These are phyloP conservation scores for Triticum urartu DNA, from an alignment of 176 grass and related monocot genomes.

Conservation along the genomic window DNA sequence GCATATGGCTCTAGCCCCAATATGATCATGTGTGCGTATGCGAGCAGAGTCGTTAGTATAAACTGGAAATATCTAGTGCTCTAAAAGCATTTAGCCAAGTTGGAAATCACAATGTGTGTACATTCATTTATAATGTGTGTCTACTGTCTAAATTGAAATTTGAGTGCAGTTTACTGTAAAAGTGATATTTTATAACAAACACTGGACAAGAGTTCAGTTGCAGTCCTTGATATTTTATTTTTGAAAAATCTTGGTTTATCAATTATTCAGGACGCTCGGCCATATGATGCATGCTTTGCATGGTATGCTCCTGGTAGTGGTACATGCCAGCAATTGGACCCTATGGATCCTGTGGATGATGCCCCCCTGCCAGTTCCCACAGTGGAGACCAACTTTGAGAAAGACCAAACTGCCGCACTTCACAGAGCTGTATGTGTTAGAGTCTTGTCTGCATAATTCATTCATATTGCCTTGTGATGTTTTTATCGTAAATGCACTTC, in stretches of 20 bases:
- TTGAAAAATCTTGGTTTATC: background rate
- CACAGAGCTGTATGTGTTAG: constrained; percentile 18
- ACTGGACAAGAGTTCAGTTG: constrained; percentile 6
- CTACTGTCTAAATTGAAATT: background rate
- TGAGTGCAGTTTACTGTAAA: background rate
- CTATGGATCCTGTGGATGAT: background rate
- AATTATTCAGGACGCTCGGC: background rate
- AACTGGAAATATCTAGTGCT: background rate
- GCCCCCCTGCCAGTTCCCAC: background rate
- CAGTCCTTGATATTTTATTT: background rate
- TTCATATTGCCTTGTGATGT: background rate
- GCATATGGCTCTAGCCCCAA: background rate
- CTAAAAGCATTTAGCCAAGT: constrained; percentile 2
- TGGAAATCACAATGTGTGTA: background rate
- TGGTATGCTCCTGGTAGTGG: background rate
- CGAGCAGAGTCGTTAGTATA: background rate
- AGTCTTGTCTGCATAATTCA: background rate
- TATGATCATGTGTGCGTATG: background rate
- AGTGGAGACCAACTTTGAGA: background rate
- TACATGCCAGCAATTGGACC: background rate
- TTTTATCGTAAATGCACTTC: constrained; percentile 14
- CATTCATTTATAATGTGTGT: background rate
- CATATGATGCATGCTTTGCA: constrained; percentile 27
- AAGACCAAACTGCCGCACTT: background rate
- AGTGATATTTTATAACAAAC: background rate